A percentile compares a stretch with the other conserved stretches of the same genome.
These are phyloP conservation scores for Austropuccinia psidii DNA, from an alignment of 1,284 basidiomycete genomes.

Conservation along the genomic window DNA sequence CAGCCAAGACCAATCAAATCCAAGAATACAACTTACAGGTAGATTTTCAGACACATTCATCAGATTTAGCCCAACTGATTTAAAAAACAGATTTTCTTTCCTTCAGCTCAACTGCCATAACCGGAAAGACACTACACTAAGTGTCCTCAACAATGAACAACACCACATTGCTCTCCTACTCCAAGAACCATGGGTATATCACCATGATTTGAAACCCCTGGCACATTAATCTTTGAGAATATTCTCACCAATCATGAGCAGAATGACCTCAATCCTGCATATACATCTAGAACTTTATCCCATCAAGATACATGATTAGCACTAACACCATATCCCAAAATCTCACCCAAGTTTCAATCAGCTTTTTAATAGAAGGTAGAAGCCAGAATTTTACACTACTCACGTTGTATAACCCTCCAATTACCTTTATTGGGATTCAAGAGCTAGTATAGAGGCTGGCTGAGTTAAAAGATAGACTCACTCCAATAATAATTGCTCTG, in stretches of 20 bases:
- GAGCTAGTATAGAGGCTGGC: background rate
- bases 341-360: too few relatives aligned
- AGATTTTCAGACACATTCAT: too few relatives aligned
- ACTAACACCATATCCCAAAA: background rate
- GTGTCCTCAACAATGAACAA: background rate
- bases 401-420: background rate
- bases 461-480: background rate
- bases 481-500: background rate
- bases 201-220: background rate
- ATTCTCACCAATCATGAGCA: background rate
- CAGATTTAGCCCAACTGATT: too few relatives aligned
- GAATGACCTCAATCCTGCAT: background rate
- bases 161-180: background rate
- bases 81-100: too few relatives aligned
- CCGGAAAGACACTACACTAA: constrained; percentile 13
- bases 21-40: too few relatives aligned
- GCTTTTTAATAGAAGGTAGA: background rate
- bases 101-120: constrained; percentile 25
- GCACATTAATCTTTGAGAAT: background rate
- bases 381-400: background rate
- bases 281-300: background rate
- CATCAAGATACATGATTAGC: background rate
- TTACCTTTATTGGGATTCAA: background rate
- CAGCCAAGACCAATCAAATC: too few relatives aligned
- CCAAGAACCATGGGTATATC: constrained; percentile 12